Evolutionary conservation across 768 basidiomycete species (phyloP).

Genomic region (Phlegmacium glaucopus): DNA sequence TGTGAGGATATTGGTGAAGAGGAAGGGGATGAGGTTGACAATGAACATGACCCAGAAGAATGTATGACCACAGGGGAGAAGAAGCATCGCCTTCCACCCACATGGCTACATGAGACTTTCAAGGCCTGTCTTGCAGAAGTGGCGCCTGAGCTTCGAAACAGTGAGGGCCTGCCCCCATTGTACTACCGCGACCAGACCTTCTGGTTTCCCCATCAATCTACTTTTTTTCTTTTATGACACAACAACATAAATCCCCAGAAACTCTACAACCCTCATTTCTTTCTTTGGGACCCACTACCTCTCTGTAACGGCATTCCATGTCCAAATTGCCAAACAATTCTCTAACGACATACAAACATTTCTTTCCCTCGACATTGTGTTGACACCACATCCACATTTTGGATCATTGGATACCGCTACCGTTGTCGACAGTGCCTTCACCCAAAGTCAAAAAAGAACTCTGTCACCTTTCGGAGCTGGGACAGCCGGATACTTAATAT

Average conservation of each 20-base stretch:
- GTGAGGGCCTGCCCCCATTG: conserved; percentile 4
- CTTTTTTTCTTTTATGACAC: conserved; percentile 6
- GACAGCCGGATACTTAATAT: conserved; percentile 15
- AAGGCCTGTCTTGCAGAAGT: conserved; percentile 1
- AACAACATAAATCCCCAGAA: background rate
- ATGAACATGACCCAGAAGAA: background rate
- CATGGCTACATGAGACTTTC: conserved; percentile 7
- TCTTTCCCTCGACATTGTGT: conserved; percentile 12
- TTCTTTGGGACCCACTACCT: conserved; percentile 9
- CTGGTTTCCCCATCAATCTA: conserved; percentile 3
- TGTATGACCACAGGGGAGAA: background rate
- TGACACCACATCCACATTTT: conserved; percentile 14
- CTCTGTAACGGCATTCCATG: conserved; percentile 6
- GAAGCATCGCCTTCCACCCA: background rate
- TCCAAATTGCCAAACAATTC: conserved; percentile 1
- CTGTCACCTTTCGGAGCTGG: conserved; percentile 25
- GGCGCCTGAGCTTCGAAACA: background rate
- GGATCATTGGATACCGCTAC: conserved; percentile 23
- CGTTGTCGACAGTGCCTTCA: conserved; percentile 14
- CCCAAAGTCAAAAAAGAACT: conserved; percentile 2
- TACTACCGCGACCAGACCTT: conserved; percentile 9
- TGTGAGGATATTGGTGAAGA: conserved; percentile 5
- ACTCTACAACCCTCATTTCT: conserved; percentile 6
- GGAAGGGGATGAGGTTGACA: conserved; percentile 3
- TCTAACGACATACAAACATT: conserved; percentile 5